Base-by-base conservation (phyloP, 73 alveolate species). In the Symbiodinium natans region DNA sequence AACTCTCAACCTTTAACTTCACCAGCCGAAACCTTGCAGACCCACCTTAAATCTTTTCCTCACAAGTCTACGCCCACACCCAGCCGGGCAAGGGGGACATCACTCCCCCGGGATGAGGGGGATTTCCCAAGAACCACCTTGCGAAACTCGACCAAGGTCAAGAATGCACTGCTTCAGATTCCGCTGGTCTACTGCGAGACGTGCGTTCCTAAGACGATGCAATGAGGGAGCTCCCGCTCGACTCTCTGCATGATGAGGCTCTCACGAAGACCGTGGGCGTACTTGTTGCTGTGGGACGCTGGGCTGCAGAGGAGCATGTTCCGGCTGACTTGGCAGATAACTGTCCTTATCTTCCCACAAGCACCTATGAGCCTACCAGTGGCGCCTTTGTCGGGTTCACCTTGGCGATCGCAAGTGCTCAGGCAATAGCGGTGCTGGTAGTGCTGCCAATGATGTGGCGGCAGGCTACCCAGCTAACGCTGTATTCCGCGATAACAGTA, bases 101-200 rank as follows among this genome's bases (percentile, higher is more conserved):
- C n/a, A n/a, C n/a, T n/a, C n/a, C n/a, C n/a, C n/a, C n/a, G n/a
- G n/a, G n/a, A n/a, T n/a, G n/a, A n/a, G n/a, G n/a, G n/a, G n/a
- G n/a, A n/a, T n/a, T n/a, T n/a, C n/a, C n/a, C n/a, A n/a, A n/a
- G n/a, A n/a, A n/a, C n/a, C n/a, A n/a, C n/a, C n/a, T n/a, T n/a
- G n/a, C n/a, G n/a, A n/a, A n/a, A n/a, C n/a, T n/a, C n/a, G 71
- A 52, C 31, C 27, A 19, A 88, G 95, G 95, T 63, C 68, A 39
- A 56, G 31, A 40, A 88, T 2, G 2, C 39, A 2, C 68, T 88
- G 34, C 43, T 36, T 11, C 85, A 63, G 40, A 83, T 80, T 33
- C 95, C 95, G 46, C 95, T 9, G 43, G 68, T 56, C 43, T 88
- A 88, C 86, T 88, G 95, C 71, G 73, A 88, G 73, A 88, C 95